Evolutionary conservation across 2,329 filamentous ascomycete genomes (phyloP).

Genomic region (Sporothrix humicola): DNA sequence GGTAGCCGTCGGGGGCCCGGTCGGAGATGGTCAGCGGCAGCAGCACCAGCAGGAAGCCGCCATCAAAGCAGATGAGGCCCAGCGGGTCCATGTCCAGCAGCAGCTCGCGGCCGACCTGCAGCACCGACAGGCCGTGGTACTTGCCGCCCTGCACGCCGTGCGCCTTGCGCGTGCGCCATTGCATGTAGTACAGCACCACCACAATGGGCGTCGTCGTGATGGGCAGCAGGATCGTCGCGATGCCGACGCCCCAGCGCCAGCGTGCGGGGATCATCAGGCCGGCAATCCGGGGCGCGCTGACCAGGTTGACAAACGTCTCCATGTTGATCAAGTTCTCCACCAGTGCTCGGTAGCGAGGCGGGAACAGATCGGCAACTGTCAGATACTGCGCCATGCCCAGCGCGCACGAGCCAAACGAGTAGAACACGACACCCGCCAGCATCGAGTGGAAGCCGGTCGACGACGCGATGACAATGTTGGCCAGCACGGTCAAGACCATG

Average conservation of each 20-base stretch:
- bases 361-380: not conserved
- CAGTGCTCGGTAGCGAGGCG: not conserved
- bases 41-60: not conserved
- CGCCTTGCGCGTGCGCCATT: constrained; percentile 54
- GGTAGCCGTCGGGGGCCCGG: not conserved
- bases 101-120: not conserved
- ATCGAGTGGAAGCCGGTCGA: not conserved
- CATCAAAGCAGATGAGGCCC: not conserved
- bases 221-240: constrained; percentile 61
- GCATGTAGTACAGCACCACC: constrained; percentile 55
- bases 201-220: constrained; percentile 57
- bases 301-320: not conserved
- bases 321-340: not conserved
- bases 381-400: not conserved
- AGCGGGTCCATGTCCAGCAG: not conserved
- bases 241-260: constrained; percentile 64
- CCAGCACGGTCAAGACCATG: not conserved
- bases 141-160: constrained; percentile 42
- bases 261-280: constrained; percentile 50
- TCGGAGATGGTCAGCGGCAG: not conserved
- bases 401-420: not conserved
- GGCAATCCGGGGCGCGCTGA: constrained; percentile 62
- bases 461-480: not conserved
- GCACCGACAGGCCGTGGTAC: not conserved
- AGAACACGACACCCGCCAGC: not conserved